phyloP scores from a whole-genome alignment of 306 rosid species.

The Cicer bijugum region DNA sequence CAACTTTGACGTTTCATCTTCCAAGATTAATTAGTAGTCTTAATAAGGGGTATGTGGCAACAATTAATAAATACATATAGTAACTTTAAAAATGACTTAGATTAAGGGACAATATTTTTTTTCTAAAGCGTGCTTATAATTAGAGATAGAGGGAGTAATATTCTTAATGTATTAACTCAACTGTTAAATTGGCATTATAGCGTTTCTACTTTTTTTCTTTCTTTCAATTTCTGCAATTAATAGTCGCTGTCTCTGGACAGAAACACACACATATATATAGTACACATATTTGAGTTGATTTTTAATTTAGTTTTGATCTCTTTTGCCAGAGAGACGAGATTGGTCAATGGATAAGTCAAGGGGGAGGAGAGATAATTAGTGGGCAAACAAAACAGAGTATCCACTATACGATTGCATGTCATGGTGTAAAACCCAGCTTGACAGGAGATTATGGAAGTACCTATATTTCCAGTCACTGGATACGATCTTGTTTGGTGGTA shows the following conservation, averaged over 20 bases:
- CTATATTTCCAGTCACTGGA: conserved; percentile 85
- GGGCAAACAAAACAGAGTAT: conserved; percentile 54
- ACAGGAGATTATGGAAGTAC: conserved; percentile 45
- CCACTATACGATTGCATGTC: conserved; percentile 77
- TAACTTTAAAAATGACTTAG: no score
- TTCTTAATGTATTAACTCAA: conserved; percentile 31
- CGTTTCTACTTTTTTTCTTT: background rate
- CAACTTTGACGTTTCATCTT: no score
- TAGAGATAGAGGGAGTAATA: background rate
- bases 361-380: conserved; percentile 72
- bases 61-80: no score
- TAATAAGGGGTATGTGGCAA: no score
- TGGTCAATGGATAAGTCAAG: conserved; percentile 85
- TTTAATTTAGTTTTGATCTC: conserved; percentile 46
- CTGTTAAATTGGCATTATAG: conserved; percentile 24
- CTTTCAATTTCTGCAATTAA: conserved; percentile 22
- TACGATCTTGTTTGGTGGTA: conserved; percentile 92
- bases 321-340: conserved; percentile 76
- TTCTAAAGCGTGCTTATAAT: no score
- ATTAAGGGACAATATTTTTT: no score
- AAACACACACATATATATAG: background rate
- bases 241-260: background rate
- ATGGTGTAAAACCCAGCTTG: conserved; percentile 61
- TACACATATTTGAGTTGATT: conserved; percentile 6
- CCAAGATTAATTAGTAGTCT: no score